Base-by-base conservation (phyloP, 108 stramenopile genomes). In the Pseudonitzschia multistriata region DNA sequence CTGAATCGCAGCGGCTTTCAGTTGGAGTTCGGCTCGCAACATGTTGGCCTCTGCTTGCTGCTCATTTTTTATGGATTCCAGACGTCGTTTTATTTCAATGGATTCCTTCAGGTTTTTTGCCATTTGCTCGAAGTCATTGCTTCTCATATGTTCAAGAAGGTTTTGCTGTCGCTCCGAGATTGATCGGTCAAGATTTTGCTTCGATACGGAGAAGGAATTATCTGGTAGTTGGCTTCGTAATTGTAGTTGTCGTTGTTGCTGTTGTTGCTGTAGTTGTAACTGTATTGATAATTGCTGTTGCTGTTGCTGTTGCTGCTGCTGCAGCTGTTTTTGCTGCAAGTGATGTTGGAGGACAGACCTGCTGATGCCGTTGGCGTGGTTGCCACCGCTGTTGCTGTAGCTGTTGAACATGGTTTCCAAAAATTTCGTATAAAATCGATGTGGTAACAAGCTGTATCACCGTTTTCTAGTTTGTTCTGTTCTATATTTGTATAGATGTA, bases 341-440 rank as follows among this genome's bases (percentile, higher is more conserved):
- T 19, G 50, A 2, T 2, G 50, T 52, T 52, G 50, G 1, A 52
- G 24, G 15, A 10, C 50, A 24, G 50, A 52, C 8, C 22, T 19
- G 50, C 24, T 52, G 15, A 52, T 22, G 24, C 1, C 24, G 50
- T 52, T 52, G 50, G 15, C 50, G 10, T 52, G 21, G 7, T 19
- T 1, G 8, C 50, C 50, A 24, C 50, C 50, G 50, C 8, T n/a
- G 24, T 52, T 52, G 19, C 8, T 52, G 50, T 24, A 10, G 3
- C 50, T 19, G 50, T 52, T 52, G 50, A 52, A 52, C 50, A 52
- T 52, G 25, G 7, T 52, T 25, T 52, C 42, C 42, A 45, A 13
- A 2, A n/a, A n/a, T n/a, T n/a, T n/a, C n/a, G n/a, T n/a, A n/a
- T n/a, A n/a, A n/a, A n/a, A n/a, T n/a, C n/a, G n/a, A n/a, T n/a